Base-by-base conservation (phyloP, 305 asterid species). In the Withania somnifera region DNA sequence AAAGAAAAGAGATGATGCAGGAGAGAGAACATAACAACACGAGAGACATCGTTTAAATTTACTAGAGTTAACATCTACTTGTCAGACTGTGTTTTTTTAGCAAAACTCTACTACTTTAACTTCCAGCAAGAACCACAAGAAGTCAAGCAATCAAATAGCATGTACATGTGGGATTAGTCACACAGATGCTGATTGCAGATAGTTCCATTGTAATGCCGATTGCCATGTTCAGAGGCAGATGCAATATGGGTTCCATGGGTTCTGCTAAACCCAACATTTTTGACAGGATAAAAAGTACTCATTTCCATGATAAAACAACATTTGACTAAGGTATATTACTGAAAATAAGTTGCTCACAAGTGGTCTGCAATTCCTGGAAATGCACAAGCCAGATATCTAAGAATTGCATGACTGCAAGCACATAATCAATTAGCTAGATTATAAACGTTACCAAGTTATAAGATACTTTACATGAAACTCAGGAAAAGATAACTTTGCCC, bases 311-410 rank as follows among this genome's bases (percentile, higher is more conserved):
- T 52, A 80, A 17, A 34, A 77, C 77, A 51, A 24, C 54, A 51
- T 78, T 40, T 19, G 45, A 75, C 20, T 50, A 30, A 26, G 28
- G 45, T 75, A 71, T 26, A 38, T n/a, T 26, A 67, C 47, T 14
- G 45, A 78, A 53, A 64, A 86, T 40, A 14, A 11, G 19, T 58
- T 84, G 75, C 7, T 84, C 87, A 94, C 99, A 98, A 96, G 85
- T 96, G 98, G 87, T 93, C 99, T 58, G 97, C 91, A 82, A 92
- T 93, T 87, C 93, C 93, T 20, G 99, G 97, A 84, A 86, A 94
- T 7, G 89, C 94, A 84, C 76, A 84, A 36, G 96, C 92, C 88
- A 95, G 87, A 83, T 91, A 95, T 50, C 82, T 88, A 77, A 95
- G 84, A 84, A 95, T 92, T 17, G 99, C 93, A 52, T 94, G 99